Evolutionary conservation across 768 basidiomycete species (phyloP), one percentile per base, ranked within the genome.

Genomic region (Lactarius pseudohatsudake): DNA sequence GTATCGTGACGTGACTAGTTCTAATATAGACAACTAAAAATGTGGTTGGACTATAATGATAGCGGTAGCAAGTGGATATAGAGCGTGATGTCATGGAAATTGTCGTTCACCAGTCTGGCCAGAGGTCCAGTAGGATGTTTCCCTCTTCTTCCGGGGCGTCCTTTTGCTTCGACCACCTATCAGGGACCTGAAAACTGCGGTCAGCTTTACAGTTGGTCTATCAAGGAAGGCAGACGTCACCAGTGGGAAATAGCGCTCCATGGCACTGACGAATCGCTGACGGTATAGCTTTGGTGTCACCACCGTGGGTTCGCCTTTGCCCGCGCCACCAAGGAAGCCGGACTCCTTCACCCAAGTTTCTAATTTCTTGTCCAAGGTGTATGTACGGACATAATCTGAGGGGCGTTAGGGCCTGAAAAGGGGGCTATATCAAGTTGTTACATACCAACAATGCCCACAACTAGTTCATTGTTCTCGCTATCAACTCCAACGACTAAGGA

Each of bases 281-380:
- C 92, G 83, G 79, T 98, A 98, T 76, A 96, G 93, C 74, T 89
- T 94, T 2, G 96, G 96, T 3, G 95, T 96, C 30, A 98, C 92
- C 72, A 99, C 96, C 0, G 96, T 98, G 0, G 97, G 96, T 70
- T 96, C 96, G 11, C 94, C 94, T 72, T 84, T 88, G 53, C 87
- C 88, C 54, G 85, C 84, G 26, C 86, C 90, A 56, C 93, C 95
- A 28, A 98, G 80, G 77, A 96, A 94, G 0, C 92, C 84, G 2
- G 93, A 89, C 72, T 98, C 97, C 74, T 98, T 99, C 54, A 98
- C 94, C 95, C 94, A 97, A 67, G 90, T 98, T 78, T 98, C 97
- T 20, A 99, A 80, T 72, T 94, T 95, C 80, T 99, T 99, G 80
- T 99, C 97, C 94, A 94, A 97, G 0, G 94, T 96, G 74, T 96